Evolutionary conservation across 2,329 filamentous ascomycete species (phyloP), one percentile per base, ranked within the genome.

Genomic region (Pseudogymnoascus sp.): DNA sequence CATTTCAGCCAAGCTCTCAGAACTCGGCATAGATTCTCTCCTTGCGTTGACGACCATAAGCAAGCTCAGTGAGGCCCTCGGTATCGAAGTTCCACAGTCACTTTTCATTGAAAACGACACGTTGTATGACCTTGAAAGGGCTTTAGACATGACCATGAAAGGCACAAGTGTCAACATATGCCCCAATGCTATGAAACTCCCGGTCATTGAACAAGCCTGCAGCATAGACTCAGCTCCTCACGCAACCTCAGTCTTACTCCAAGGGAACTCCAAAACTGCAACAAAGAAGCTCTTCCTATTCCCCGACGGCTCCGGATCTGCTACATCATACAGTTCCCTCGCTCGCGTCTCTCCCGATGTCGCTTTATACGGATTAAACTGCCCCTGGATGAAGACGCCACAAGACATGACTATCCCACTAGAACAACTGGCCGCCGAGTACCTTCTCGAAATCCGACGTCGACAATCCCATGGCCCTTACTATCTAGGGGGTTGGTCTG

Each of bases 401-500:
- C 60, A 66, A 38, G 65, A 68, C 25, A 65, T 70, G 41, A 74
- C 70, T 5, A 71, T 68, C 63, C 69, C 68, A 33, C 66, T 79
- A 14, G 68, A 72, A 11, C 70, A 72, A 22, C 64, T 78, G 4
- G 72, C 74, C 3, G 62, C 63, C 4, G 69, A 69, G 2, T 80
- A 76, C 60, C 61, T 78, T n/a, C 67, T 65, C 5, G 78, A 79
- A 61, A 74, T 81, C 35, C 75, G 74, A 3, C 75, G 75, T n/a
- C 72, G 77, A 22, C 76, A 81, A 64, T 75, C 78, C 4, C 71
- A 72, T 11, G 76, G 77, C 0, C 76, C 78, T 2, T 81, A 81
- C 66, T 73, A 77, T 61, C 71, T 82, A 1, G 78, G 78, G 50
- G 81, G 81, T 33, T 82, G 79, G 79, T 82, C 78, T 9, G 79